A percentile compares a stretch with the other conserved stretches of the same genome.
Conservation (phyloP, 169 alveolate species). For the Eimeria necatrix region DNA sequence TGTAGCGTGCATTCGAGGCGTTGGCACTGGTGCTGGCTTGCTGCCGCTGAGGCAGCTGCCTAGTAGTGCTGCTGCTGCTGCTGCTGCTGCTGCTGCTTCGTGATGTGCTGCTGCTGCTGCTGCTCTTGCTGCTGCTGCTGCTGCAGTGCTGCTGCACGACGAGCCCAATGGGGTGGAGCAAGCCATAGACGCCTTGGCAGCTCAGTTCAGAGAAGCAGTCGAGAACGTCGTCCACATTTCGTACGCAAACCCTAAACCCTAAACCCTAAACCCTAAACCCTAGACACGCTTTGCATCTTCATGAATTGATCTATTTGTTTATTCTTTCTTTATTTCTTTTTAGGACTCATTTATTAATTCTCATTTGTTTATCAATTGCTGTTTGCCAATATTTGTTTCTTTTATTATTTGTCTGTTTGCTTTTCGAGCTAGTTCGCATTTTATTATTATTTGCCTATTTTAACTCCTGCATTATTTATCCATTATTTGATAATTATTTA, state of each 20-base stretch:
- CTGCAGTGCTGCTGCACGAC: conserved; percentile 43
- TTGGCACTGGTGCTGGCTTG: not conserved
- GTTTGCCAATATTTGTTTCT: too few relatives aligned
- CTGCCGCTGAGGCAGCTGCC: not conserved
- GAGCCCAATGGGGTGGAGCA: not conserved
- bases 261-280: not conserved
- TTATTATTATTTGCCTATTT: not conserved
- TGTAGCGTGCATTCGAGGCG: not conserved
- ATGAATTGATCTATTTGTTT: not conserved
- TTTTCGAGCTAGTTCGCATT: not conserved
- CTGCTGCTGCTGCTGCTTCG: not conserved
- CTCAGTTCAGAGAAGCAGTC: conserved; percentile 7
- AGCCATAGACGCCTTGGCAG: conserved; percentile 18
- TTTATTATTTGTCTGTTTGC: not conserved
- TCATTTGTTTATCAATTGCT: too few relatives aligned
- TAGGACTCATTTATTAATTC: not conserved
- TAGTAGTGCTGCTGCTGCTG: not conserved
- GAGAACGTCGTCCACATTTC: not conserved
- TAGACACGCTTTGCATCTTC: not conserved
- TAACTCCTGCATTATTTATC: not conserved
- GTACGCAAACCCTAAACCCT: not conserved
- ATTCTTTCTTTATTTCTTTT: not conserved
- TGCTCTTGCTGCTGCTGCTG: conserved; percentile 23
- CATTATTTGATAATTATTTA: not conserved
- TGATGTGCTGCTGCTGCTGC: not conserved